Conservation (phyloP, 306 rosid genomes). For the Malus sieversii region DNA sequence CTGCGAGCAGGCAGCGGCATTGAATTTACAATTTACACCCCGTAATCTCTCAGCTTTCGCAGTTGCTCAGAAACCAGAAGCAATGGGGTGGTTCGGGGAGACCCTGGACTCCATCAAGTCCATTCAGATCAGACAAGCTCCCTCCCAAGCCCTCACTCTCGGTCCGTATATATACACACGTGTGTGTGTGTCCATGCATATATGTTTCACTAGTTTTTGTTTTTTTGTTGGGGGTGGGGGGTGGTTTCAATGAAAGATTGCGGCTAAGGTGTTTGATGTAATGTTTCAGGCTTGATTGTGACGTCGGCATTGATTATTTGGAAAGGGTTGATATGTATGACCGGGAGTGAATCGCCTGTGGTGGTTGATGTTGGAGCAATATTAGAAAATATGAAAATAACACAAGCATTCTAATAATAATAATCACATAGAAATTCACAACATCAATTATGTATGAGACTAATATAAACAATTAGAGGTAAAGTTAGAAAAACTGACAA, state of each 20-base stretch:
- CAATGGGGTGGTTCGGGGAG: slow-evolving; percentile 56
- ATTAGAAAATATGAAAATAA: too few relatives aligned
- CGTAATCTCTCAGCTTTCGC: not conserved
- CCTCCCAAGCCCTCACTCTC: slow-evolving; percentile 43
- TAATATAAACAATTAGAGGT: too few relatives aligned
- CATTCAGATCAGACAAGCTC: too few relatives aligned
- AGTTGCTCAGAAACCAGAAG: not conserved
- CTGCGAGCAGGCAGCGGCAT: not conserved
- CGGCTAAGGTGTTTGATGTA: not conserved
- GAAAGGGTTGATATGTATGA: slow-evolving; percentile 61
- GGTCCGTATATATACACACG: slow-evolving; percentile 25
- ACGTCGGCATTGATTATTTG: slow-evolving; percentile 60
- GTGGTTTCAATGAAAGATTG: not conserved
- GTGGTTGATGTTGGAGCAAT: slow-evolving; percentile 21
- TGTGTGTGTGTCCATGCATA: not conserved
- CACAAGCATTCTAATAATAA: too few relatives aligned
- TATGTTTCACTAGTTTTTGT: not conserved
- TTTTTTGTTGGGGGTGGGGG: too few relatives aligned
- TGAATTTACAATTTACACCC: not conserved
- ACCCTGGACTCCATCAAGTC: slow-evolving; percentile 46
- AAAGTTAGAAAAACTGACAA: too few relatives aligned
- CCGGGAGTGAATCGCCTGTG: slow-evolving; percentile 74
- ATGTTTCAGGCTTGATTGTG: slow-evolving; percentile 52
- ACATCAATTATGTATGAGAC: too few relatives aligned
- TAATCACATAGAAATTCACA: too few relatives aligned